phyloP scores from a whole-genome alignment of 352 stramenopile genomes.

The Pythium brassicae region DNA sequence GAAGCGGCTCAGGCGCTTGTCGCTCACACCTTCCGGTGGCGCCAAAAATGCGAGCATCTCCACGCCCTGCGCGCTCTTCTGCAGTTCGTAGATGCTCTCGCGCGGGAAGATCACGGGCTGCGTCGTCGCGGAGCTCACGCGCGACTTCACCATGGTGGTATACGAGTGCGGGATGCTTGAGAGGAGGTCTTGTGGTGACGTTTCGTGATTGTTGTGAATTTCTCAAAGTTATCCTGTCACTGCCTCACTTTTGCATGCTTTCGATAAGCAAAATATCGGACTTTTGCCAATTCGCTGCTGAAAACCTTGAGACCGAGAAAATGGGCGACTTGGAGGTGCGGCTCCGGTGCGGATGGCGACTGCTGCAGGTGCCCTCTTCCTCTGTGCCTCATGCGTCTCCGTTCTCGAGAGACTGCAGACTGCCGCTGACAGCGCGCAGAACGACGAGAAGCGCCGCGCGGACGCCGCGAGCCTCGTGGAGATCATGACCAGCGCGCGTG shows the following conservation, averaged over 20 bases:
- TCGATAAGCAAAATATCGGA: no score
- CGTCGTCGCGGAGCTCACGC: background rate
- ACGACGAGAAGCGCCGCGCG: constrained; percentile 7
- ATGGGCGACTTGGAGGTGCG: no score
- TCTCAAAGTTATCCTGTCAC: no score
- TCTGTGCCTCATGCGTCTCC: background rate
- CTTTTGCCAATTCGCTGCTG: no score
- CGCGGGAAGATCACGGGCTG: constrained; percentile 17
- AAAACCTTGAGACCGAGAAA: no score
- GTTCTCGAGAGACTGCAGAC: background rate
- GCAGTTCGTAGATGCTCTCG: constrained; percentile 60
- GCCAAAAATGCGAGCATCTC: constrained; percentile 48
- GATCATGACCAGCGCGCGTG: constrained; percentile 49
- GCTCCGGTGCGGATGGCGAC: background rate
- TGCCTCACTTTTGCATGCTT: no score
- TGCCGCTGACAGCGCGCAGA: background rate
- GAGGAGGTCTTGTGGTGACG: no score
- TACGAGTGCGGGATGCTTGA: background rate
- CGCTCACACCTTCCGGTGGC: constrained; percentile 39
- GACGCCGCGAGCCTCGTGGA: constrained; percentile 28
- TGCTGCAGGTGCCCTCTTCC: background rate
- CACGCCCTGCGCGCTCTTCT: constrained; percentile 42
- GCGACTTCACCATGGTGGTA: constrained; percentile 1
- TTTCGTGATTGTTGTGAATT: no score
- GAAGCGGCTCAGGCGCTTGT: constrained; percentile 71